phyloP scores from a whole-genome alignment of 2,329 filamentous ascomycete genomes.

The Coccinonectria pachysandricola region DNA sequence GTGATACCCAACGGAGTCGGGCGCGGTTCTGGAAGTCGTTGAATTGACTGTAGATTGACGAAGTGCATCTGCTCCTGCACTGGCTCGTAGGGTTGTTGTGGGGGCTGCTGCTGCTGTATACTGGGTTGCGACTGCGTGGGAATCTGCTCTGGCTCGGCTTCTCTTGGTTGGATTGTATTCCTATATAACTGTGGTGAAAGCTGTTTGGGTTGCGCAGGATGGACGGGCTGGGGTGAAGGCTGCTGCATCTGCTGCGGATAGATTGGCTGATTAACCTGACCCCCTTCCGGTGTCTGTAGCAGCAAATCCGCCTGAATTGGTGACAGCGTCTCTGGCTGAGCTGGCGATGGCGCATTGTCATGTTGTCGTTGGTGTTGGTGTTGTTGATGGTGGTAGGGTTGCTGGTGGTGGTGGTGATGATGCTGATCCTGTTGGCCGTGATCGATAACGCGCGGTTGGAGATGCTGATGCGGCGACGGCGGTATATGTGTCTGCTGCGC shows the following conservation, averaged over 20 bases:
- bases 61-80: constrained; percentile 21
- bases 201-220: constrained; percentile 4
- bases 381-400: constrained; percentile 5
- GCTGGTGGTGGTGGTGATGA: constrained; percentile 1
- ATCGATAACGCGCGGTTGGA: no score
- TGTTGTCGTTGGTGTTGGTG: background rate
- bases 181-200: constrained; percentile 6
- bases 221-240: no score
- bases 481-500: constrained; percentile 4
- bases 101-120: constrained; percentile 2
- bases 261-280: no score
- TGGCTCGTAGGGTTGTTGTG: constrained; percentile 12
- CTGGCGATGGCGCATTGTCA: no score
- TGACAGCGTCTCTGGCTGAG: no score
- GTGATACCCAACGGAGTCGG: constrained; percentile 15
- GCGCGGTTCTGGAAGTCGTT: constrained; percentile 21
- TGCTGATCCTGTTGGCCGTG: no score
- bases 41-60: constrained; percentile 30
- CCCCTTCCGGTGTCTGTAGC: no score
- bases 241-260: no score
- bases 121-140: no score
- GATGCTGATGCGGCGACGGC: background rate
- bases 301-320: no score
- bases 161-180: no score
- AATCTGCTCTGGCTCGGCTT: no score